These are phyloP conservation scores for Stagonosporopsis tanaceti DNA, from an alignment of 2,329 filamentous ascomycete genomes.

Conservation along the genomic window DNA sequence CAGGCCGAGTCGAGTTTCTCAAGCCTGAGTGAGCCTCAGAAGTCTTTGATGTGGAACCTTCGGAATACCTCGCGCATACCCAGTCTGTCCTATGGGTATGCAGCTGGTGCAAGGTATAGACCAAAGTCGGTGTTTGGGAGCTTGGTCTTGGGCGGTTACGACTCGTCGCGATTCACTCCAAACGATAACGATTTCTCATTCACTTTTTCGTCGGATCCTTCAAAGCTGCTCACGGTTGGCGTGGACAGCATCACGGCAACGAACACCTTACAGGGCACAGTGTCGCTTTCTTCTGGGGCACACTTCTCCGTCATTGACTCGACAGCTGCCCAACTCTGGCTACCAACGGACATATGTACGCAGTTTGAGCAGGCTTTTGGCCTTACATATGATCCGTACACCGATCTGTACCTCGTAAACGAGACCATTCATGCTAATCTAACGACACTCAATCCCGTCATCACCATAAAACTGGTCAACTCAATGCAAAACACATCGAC, in stretches of 20 bases:
- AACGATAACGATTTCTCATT: constrained; percentile 42
- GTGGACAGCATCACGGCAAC: constrained; percentile 45
- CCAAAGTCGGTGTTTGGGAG: constrained; percentile 46
- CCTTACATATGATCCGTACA: constrained; percentile 48
- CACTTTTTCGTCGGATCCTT: constrained; percentile 43
- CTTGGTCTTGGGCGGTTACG: constrained; percentile 54
- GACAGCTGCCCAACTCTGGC: constrained; percentile 52
- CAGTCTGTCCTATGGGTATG: constrained; percentile 47
- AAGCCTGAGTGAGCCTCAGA: constrained; percentile 34
- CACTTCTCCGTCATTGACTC: constrained; percentile 53
- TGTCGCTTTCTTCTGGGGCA: constrained; percentile 39
- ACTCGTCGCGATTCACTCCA: constrained; percentile 47
- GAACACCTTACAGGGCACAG: constrained; percentile 45
- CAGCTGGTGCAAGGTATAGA: constrained; percentile 47
- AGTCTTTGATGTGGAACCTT: constrained; percentile 40
- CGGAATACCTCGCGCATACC: constrained; percentile 43
- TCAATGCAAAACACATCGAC: constrained; percentile 39
- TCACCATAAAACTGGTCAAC: constrained; percentile 50
- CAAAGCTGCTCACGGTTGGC: constrained; percentile 43
- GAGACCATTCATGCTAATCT: constrained; percentile 47
- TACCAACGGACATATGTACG: constrained; percentile 51
- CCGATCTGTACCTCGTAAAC: constrained; percentile 52
- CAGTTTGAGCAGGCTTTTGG: constrained; percentile 52
- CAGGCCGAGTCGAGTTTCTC: constrained; percentile 42
- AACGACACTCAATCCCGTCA: constrained; percentile 38